phyloP scores from a whole-genome alignment of 2,329 filamentous ascomycete genomes.

The Scedosporium aurantiacum region DNA sequence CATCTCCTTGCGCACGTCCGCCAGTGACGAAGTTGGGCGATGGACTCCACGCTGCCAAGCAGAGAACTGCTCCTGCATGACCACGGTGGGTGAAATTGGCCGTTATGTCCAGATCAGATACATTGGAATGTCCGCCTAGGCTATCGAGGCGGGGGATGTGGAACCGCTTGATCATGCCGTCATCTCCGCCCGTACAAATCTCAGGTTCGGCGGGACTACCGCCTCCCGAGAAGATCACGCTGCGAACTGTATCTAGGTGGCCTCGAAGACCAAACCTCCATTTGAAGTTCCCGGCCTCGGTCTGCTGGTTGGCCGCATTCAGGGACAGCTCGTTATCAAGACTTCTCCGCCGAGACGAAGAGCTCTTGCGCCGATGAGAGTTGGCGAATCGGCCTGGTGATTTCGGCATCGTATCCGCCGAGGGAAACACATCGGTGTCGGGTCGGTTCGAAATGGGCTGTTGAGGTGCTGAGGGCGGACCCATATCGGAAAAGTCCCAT shows the following conservation, averaged over 20 bases:
- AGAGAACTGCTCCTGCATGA: slow-evolving; percentile 82
- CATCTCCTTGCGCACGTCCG: slow-evolving; percentile 78
- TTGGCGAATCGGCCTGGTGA: slow-evolving; percentile 61
- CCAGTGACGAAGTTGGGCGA: slow-evolving; percentile 83
- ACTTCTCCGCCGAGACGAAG: slow-evolving; percentile 54
- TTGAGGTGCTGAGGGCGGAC: background rate
- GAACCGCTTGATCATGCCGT: slow-evolving; percentile 93
- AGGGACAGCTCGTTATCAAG: slow-evolving; percentile 54
- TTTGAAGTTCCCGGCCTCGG: slow-evolving; percentile 73
- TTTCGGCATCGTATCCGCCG: slow-evolving; percentile 67
- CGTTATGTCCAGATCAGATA: slow-evolving; percentile 74
- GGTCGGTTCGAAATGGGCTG: slow-evolving; percentile 65
- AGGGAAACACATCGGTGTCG: slow-evolving; percentile 80
- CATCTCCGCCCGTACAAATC: slow-evolving; percentile 91
- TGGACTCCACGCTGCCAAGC: slow-evolving; percentile 74
- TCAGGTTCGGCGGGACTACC: slow-evolving; percentile 93
- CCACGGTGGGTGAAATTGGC: slow-evolving; percentile 94
- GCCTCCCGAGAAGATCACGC: slow-evolving; percentile 92
- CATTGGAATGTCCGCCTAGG: slow-evolving; percentile 23
- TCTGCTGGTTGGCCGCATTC: slow-evolving; percentile 39
- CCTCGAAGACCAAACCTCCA: slow-evolving; percentile 85
- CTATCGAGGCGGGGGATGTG: slow-evolving; percentile 76
- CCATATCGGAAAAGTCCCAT: slow-evolving; percentile 61
- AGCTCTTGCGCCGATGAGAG: slow-evolving; percentile 71
- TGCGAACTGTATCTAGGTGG: slow-evolving; percentile 86